A percentile compares a stretch with the other conserved stretches of the same genome.
Conservation (phyloP, 208 protist genomes). For the Naegleria fowleri region DNA sequence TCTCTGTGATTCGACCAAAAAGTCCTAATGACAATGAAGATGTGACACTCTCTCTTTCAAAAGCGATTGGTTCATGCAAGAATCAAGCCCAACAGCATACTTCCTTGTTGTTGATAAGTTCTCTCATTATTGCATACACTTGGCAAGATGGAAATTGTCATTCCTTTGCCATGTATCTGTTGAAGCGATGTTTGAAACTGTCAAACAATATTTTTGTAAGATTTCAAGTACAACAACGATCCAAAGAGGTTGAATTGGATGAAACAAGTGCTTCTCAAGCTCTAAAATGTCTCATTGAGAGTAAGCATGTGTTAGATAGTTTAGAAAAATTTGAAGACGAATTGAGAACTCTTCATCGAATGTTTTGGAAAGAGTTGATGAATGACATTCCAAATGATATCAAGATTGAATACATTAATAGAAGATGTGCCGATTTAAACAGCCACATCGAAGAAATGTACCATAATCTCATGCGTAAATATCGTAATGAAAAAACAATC, state of each 20-base stretch:
- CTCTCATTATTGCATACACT: background rate
- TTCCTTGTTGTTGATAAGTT: background rate
- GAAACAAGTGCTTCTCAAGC: background rate
- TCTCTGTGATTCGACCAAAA: background rate
- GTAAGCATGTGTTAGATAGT: background rate
- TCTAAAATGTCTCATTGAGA: background rate
- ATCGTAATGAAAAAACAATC: background rate
- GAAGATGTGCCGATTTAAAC: background rate
- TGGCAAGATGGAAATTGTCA: background rate
- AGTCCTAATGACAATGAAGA: background rate
- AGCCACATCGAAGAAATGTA: background rate
- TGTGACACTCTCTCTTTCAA: background rate
- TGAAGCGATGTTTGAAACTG: background rate
- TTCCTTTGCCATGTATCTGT: background rate
- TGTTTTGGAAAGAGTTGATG: background rate
- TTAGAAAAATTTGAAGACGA: background rate
- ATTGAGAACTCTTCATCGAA: background rate
- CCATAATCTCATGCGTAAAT: background rate
- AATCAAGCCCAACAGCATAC: background rate
- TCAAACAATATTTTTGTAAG: background rate
- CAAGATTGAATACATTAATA: background rate
- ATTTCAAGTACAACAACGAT: background rate
- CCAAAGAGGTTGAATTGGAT: background rate
- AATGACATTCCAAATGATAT: background rate
- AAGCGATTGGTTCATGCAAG: background rate